phyloP scores from a whole-genome alignment of 2,329 filamentous ascomycete species.

The Botrytis byssoidea region DNA sequence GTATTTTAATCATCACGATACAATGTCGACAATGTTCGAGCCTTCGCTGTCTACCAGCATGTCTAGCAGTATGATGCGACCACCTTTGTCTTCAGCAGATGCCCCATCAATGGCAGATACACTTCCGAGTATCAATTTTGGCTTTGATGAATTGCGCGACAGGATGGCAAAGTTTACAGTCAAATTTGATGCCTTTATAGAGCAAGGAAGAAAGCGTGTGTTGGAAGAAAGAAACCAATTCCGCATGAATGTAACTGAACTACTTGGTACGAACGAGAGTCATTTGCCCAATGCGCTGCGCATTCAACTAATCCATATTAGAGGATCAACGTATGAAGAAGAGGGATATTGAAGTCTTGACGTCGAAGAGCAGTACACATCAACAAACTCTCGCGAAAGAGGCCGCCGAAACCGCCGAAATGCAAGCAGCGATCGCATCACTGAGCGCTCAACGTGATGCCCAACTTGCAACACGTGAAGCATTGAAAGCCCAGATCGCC shows the following conservation, averaged over 20 bases:
- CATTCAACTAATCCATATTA: constrained; percentile 41
- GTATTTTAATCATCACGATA: neutral
- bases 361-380: constrained; percentile 68
- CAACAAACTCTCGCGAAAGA: constrained; percentile 75
- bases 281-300: neutral
- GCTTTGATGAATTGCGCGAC: constrained; percentile 91
- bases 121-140: constrained; percentile 89
- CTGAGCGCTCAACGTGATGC: constrained; percentile 60
- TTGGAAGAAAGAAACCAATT: constrained; percentile 94
- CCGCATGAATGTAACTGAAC: constrained; percentile 81
- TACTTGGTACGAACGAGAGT: constrained; percentile 66
- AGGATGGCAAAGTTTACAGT: constrained; percentile 91
- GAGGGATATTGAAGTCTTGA: constrained; percentile 80
- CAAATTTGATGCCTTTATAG: constrained; percentile 91
- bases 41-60: constrained; percentile 63
- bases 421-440: constrained; percentile 60
- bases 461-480: constrained; percentile 57
- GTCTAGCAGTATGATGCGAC: constrained; percentile 45
- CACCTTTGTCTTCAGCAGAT: constrained; percentile 52
- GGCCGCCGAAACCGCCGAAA: constrained; percentile 72
- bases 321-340: constrained; percentile 91
- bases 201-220: constrained; percentile 83
- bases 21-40: constrained; percentile 65
- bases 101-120: constrained; percentile 70
- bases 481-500: constrained; percentile 59